Conservation (phyloP, 140 eudicot genomes). For the Bidens hawaiensis region DNA sequence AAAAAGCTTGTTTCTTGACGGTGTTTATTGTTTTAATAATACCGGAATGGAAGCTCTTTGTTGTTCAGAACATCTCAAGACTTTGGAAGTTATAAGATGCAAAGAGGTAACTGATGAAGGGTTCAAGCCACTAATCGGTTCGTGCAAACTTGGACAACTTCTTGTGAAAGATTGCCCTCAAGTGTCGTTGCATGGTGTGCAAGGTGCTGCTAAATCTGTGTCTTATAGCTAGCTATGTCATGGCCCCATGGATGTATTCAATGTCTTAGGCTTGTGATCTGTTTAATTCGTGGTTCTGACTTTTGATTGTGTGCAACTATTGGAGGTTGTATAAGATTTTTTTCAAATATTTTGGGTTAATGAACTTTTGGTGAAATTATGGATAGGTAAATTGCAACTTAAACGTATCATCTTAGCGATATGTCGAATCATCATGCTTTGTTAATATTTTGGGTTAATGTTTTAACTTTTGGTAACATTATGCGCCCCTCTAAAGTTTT, state of each 20-base stretch:
- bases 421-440: too few species aligned
- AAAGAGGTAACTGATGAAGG: constrained; percentile 81
- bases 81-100: constrained; percentile 61
- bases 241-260: constrained; percentile 75
- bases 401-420: too few species aligned
- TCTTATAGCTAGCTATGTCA: constrained; percentile 58
- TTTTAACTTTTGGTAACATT: too few species aligned
- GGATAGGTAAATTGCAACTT: too few species aligned
- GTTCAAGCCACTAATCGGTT: constrained; percentile 40
- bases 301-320: too few species aligned
- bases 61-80: constrained; percentile 40
- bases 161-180: constrained; percentile 75
- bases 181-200: constrained; percentile 59
- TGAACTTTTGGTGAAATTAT: too few species aligned
- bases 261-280: too few species aligned
- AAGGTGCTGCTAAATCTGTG: constrained; percentile 62
- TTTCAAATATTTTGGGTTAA: too few species aligned
- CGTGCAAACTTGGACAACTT: constrained; percentile 39
- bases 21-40: constrained; percentile 53
- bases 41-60: constrained; percentile 78
- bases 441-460: too few species aligned
- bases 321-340: too few species aligned
- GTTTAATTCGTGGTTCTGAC: too few species aligned
- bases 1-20: constrained; percentile 55
- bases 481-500: too few species aligned